Conservation (phyloP, 192 early-diverging fungal species). For the Backusella westeae region DNA sequence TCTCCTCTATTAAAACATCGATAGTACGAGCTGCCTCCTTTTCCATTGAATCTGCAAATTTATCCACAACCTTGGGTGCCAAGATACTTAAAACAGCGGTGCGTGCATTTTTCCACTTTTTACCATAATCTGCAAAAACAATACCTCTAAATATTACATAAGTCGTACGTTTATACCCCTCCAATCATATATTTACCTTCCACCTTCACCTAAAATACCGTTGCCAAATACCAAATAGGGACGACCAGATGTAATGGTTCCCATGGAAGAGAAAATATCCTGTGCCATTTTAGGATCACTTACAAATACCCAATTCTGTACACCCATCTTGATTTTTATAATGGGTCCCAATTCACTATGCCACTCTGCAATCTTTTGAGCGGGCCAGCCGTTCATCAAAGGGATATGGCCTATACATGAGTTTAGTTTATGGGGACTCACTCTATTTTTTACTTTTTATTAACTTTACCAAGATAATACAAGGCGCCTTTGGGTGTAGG, state of each 20-base stretch:
- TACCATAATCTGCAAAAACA: not conserved
- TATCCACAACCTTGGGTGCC: not conserved
- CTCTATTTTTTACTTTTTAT: not conserved
- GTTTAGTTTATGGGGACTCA: not conserved
- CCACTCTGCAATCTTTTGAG: slow-evolving; percentile 5
- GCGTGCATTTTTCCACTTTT: slow-evolving; percentile 7
- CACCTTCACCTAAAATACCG: slow-evolving; percentile 3
- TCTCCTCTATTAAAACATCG: not conserved
- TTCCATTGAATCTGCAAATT: not conserved
- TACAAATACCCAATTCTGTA: slow-evolving; percentile 12
- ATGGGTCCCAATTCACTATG: not conserved
- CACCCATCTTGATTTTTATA: slow-evolving; percentile 4
- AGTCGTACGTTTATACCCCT: not conserved
- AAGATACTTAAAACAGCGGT: not conserved
- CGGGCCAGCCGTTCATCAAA: not conserved
- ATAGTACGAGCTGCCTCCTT: not conserved
- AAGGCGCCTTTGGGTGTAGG: not conserved
- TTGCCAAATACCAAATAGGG: not conserved
- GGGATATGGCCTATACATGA: not conserved
- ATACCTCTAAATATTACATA: slow-evolving; percentile 10
- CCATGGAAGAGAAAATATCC: not conserved
- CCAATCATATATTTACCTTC: not conserved
- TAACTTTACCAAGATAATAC: not conserved
- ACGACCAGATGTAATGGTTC: not conserved
- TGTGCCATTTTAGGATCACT: slow-evolving; percentile 10